Base-by-base conservation (phyloP, 441 rosid genomes). In the Croton setiger region DNA sequence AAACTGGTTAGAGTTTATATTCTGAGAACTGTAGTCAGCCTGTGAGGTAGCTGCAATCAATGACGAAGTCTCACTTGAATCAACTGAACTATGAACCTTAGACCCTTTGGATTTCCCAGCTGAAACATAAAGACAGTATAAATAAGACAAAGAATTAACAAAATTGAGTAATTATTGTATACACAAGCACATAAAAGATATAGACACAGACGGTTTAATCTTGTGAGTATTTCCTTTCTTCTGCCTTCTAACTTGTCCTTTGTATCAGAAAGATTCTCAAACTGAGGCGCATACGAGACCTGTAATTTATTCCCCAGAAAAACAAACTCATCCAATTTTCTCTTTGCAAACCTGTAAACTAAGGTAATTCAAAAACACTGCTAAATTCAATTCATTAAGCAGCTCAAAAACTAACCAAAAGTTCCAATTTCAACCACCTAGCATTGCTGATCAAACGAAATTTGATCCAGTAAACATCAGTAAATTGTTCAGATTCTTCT, bases 401-500 rank as follows among this genome's bases (percentile, higher is more conserved):
- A 52, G 0, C 8, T 35, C n/a, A 7, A 56, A n/a, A 39, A 14
- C 4, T 43, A 12, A 51, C 21, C 5, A 52, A 61, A 35, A 33
- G 7, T 41, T 33, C 13, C 41, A 9, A 13, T 15, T 15, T n/a
- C 36, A 76, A 52, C 64, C 62, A 92, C 98, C 97, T 92, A 18
- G 93, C 88, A 52, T 90, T 92, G 81, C 85, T 71, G 56, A 82
- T 47, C 44, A 84, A 82, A 72, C 68, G 79, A 60, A 92, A 92
- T 67, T 95, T 85, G 77, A 90, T 84, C 91, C 96, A 88, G 68
- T 85, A 90, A 37, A 92, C 98, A 83, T 92, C 95, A 3, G 95
- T 95, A 66, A 86, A 90, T 44, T 74, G 82, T 51, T 79, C 93
- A 64, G 92, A 90, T 3, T 89, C 98, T 81, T 92, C 99, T 0